Percentiles rank a stretch among this genome's conserved stretches.
Evolutionary conservation across 139 green algal species (phyloP).

Genomic region (Tetraselmis striata): DNA sequence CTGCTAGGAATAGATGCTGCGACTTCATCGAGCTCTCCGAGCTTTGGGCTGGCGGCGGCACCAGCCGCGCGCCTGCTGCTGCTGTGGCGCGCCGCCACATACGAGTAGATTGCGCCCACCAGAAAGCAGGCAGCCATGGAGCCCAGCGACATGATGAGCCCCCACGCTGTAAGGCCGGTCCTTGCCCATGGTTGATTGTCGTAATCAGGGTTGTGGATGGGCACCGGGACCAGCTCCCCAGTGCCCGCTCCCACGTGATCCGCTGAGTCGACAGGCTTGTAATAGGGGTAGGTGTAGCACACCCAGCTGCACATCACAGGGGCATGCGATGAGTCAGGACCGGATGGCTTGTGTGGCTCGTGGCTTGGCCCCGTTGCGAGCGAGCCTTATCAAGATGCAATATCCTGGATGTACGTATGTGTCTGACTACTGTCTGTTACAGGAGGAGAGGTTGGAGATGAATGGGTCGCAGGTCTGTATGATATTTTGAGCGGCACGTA

Average conservation of each 20-base stretch:
- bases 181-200: neutral
- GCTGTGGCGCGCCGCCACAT: neutral
- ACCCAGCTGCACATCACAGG: neutral
- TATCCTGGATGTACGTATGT: too few relatives aligned
- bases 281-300: neutral
- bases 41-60: too few relatives aligned
- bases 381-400: too few relatives aligned
- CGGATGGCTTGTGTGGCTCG: too few relatives aligned
- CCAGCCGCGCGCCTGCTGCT: neutral
- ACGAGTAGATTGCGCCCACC: neutral
- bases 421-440: too few relatives aligned
- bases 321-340: too few relatives aligned
- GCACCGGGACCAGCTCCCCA: neutral
- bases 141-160: neutral
- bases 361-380: too few relatives aligned
- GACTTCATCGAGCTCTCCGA: too few relatives aligned
- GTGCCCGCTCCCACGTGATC: neutral
- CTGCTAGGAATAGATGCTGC: too few relatives aligned
- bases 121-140: neutral
- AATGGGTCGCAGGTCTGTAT: too few relatives aligned
- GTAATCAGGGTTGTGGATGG: neutral
- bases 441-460: too few relatives aligned
- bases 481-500: too few relatives aligned
- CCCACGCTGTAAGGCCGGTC: neutral
- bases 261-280: neutral